phyloP scores from a whole-genome alignment of 2,329 filamentous ascomycete species.

The Apiospora kogelbergensis region DNA sequence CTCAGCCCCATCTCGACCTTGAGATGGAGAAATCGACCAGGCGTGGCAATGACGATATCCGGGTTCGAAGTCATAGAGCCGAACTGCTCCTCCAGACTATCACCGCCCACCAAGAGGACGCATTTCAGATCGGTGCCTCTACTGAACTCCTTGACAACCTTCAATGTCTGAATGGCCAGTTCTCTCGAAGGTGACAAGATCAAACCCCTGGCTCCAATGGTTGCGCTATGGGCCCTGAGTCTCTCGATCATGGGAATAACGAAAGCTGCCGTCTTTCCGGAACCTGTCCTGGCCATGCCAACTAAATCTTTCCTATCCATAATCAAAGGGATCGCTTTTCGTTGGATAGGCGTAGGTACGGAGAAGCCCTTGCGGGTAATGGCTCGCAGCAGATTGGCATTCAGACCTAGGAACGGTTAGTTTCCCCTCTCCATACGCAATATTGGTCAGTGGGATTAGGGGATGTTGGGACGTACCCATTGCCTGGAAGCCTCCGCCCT shows the following conservation, averaged over 20 bases:
- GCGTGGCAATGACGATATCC: slow-evolving; percentile 95
- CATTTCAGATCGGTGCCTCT: slow-evolving; percentile 87
- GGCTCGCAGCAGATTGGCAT: slow-evolving; percentile 79
- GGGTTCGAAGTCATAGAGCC: slow-evolving; percentile 90
- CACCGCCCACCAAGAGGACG: slow-evolving; percentile 90
- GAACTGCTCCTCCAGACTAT: slow-evolving; percentile 95
- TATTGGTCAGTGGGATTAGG: slow-evolving; percentile 9
- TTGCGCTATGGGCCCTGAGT: slow-evolving; percentile 81
- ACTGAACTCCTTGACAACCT: slow-evolving; percentile 93
- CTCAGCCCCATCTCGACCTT: slow-evolving; percentile 96
- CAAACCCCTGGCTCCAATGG: slow-evolving; percentile 81
- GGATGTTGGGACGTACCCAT: slow-evolving; percentile 61
- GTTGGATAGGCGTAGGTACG: slow-evolving; percentile 94
- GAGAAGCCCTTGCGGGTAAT: slow-evolving; percentile 94
- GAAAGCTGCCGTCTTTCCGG: slow-evolving; percentile 96
- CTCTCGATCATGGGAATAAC: slow-evolving; percentile 98
- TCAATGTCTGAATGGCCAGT: slow-evolving; percentile 89
- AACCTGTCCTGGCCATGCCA: slow-evolving; percentile 98
- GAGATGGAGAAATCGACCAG: slow-evolving; percentile 91
- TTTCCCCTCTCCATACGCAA: not conserved
- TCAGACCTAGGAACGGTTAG: slow-evolving; percentile 57
- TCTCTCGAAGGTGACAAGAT: slow-evolving; percentile 93
- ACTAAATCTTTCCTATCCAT: slow-evolving; percentile 94
- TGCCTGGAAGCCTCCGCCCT: slow-evolving; percentile 93
- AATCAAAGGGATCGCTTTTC: slow-evolving; percentile 91